A percentile compares a stretch with the other conserved stretches of the same genome.
Conservation (phyloP, 1,284 basidiomycete species). For the Cystobasidium sp. region DNA sequence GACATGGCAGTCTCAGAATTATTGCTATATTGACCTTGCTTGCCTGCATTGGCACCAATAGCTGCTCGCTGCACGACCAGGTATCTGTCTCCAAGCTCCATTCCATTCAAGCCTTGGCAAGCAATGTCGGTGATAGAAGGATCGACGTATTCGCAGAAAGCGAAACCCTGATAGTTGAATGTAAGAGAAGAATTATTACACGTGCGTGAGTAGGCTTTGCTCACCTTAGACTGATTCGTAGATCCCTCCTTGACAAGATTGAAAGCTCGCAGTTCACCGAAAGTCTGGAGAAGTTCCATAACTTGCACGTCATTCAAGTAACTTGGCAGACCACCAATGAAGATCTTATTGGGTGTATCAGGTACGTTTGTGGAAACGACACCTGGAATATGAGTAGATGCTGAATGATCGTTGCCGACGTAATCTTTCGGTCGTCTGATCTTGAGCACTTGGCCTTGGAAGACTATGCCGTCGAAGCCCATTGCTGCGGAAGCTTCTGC, state of each 20-base stretch:
- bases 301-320: conserved; percentile 98
- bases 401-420: conserved; percentile 63
- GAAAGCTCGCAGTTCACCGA: conserved; percentile 96
- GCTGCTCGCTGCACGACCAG: conserved; percentile 95
- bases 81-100: conserved; percentile 96
- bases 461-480: conserved; percentile 95
- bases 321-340: conserved; percentile 91
- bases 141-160: conserved; percentile 98
- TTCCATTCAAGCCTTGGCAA: conserved; percentile 92
- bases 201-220: conserved; percentile 42
- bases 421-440: conserved; percentile 98
- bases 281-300: conserved; percentile 93
- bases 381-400: conserved; percentile 75
- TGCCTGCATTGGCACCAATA: conserved; percentile 59
- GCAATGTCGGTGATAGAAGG: conserved; percentile 87
- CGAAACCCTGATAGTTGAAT: conserved; percentile 74
- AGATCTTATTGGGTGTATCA: conserved; percentile 97
- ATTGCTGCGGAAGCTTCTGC: conserved; percentile 96
- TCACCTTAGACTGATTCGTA: conserved; percentile 83
- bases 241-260: conserved; percentile 94
- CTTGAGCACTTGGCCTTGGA: conserved; percentile 87
- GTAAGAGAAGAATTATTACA: neutral
- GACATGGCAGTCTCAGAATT: conserved; percentile 28
- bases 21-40: conserved; percentile 43
- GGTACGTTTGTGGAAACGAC: conserved; percentile 95